These are phyloP conservation scores for Termitomyces sp. DNA, from an alignment of 768 basidiomycete species.

Conservation along the genomic window DNA sequence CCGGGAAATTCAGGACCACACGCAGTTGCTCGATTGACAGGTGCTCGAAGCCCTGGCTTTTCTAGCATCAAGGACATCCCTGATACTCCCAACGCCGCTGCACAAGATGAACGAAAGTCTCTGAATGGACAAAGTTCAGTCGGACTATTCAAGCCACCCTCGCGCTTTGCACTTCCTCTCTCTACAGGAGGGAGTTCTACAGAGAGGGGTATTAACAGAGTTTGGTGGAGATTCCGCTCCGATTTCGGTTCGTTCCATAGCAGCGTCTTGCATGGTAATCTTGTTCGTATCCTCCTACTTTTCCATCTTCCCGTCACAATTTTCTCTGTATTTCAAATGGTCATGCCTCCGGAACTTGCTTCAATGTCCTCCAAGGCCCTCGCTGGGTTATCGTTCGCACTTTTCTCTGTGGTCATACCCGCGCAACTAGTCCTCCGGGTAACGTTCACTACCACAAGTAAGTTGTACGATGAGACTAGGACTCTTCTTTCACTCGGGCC, in stretches of 20 bases:
- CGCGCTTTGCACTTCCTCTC: conserved; percentile 20
- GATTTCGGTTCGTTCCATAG: conserved; percentile 76
- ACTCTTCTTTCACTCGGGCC: conserved; percentile 88
- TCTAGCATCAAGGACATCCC: conserved; percentile 46
- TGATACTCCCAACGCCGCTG: conserved; percentile 20
- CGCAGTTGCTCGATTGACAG: conserved; percentile 16
- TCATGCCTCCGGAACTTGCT: conserved; percentile 43
- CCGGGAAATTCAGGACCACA: conserved; percentile 10
- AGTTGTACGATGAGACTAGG: conserved; percentile 91
- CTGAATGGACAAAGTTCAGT: conserved; percentile 30
- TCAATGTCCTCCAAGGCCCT: conserved; percentile 64
- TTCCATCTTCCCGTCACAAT: conserved; percentile 95
- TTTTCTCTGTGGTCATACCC: conserved; percentile 78
- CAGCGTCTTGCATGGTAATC: conserved; percentile 81
- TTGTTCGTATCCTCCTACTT: conserved; percentile 82
- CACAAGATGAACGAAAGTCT: conserved; percentile 45
- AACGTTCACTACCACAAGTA: conserved; percentile 73
- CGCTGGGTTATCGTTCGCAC: conserved; percentile 73
- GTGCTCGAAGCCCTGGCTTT: conserved; percentile 33
- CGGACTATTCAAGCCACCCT: conserved; percentile 17
- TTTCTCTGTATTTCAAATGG: conserved; percentile 87
- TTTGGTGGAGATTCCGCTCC: conserved; percentile 52
- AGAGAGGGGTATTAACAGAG: conserved; percentile 30
- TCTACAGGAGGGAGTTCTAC: conserved; percentile 17
- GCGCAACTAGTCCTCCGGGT: conserved; percentile 72